Conservation (phyloP, 2,329 filamentous ascomycete species). For the Leptosphaerulina australis region DNA sequence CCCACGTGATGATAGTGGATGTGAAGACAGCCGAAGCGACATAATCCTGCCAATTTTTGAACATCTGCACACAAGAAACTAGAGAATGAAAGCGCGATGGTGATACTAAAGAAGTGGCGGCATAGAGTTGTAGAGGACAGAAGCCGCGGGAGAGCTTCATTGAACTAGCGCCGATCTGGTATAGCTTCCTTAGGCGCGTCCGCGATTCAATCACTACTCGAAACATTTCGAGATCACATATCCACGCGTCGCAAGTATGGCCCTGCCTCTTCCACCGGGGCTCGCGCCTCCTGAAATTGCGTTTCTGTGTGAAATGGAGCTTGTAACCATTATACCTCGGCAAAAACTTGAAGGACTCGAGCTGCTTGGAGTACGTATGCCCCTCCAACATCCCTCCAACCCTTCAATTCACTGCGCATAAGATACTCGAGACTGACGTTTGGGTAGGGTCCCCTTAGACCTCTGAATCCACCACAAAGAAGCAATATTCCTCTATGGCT, state of each 20-base stretch:
- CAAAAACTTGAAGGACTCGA: slow-evolving; percentile 86
- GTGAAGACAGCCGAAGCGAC: slow-evolving; percentile 30
- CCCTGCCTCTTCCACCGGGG: slow-evolving; percentile 66
- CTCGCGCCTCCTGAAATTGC: slow-evolving; percentile 87
- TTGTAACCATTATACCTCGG: slow-evolving; percentile 88
- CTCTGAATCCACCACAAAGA: slow-evolving; percentile 80
- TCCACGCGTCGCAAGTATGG: slow-evolving; percentile 56
- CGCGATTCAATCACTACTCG: slow-evolving; percentile 13
- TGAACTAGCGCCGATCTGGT: slow-evolving; percentile 28
- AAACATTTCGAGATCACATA: slow-evolving; percentile 15
- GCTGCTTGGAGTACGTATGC: slow-evolving; percentile 76
- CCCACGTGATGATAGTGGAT: slow-evolving; percentile 37
- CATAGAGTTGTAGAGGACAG: slow-evolving; percentile 16
- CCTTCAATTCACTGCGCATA: background rate
- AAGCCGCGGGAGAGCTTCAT: slow-evolving; percentile 21
- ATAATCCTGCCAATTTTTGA: slow-evolving; percentile 33
- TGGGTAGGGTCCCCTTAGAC: slow-evolving; percentile 73
- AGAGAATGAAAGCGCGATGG: slow-evolving; percentile 1
- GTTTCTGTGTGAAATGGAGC: slow-evolving; percentile 97
- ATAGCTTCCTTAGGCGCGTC: slow-evolving; percentile 22
- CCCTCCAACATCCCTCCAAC: slow-evolving; percentile 41
- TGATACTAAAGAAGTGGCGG: slow-evolving; percentile 5
- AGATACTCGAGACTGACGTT: slow-evolving; percentile 19
- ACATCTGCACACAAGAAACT: slow-evolving; percentile 1
- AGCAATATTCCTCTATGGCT: slow-evolving; percentile 88